Base-by-base conservation (phyloP, 164 flowering plant species). In the Chloranthus sessilifolius region DNA sequence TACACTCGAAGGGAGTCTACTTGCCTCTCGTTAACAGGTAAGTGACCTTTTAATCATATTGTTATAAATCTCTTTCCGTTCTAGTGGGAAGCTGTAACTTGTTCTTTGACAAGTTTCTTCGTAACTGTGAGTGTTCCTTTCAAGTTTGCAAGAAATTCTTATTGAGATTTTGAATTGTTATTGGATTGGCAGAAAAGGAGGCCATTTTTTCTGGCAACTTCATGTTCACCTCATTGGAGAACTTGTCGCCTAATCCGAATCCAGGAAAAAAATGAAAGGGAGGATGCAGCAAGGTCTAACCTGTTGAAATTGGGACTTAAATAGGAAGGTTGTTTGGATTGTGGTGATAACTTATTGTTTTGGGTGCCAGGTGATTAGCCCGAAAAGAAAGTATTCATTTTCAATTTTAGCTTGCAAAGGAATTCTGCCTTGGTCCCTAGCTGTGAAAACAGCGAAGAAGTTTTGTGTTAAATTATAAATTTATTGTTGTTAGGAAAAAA, bases 151-250 rank as follows among this genome's bases (percentile, higher is more conserved):
- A 11, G 10, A 17, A 12, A 5, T 1, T 48, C 23, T 11, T 33
- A 2, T 34, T 7, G 2, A 14, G 8, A 12, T n/a, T n/a, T 22
- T 9, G n/a, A 7, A 29, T 23, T 37, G 29, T 39, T n/a, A 58
- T 59, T 65, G 49, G 29, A 34, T 72, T 56, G 44, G 21, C 85
- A 88, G 98, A 79, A 46, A 83, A 75, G 62, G 94, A 85, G 59
- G 83, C 96, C 54, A 60, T 92, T 54, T 69, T 77, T 36, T 80
- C 96, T 20, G 98, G 98, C 42, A 92, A 92, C 70, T 88, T 92
- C 76, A 67, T 62, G 74, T 92, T 92, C 78, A 74, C 87, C 11
- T 42, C 83, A n/a, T 62, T 88, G 61, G 72, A 69, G 63, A 63
- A 35, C 22, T 41, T 43, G 25, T 31, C 17, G 16, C 48, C 52